These are phyloP conservation scores for Capronia americana DNA, from an alignment of 2,329 filamentous ascomycete species.

Conservation along the genomic window DNA sequence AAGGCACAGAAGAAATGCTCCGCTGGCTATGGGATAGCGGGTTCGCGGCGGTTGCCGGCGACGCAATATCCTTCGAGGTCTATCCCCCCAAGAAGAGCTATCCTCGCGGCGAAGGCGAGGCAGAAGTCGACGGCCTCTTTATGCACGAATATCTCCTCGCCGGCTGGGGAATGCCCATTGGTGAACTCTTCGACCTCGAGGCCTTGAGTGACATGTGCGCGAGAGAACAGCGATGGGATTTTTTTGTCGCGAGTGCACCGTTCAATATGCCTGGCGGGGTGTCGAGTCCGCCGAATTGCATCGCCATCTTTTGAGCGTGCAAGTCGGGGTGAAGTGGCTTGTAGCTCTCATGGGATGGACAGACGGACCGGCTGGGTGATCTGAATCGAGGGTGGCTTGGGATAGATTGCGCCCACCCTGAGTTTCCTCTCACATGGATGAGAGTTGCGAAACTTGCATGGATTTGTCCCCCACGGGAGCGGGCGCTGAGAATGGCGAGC, in stretches of 20 bases:
- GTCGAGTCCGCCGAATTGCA: conserved; percentile 38
- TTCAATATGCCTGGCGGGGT: conserved; percentile 40
- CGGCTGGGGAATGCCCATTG: conserved; percentile 43
- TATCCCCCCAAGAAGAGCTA: conserved; percentile 41
- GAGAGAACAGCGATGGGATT: conserved; percentile 47
- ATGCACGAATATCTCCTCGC: conserved; percentile 40
- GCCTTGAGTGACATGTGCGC: conserved; percentile 46
- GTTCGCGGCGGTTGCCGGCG: conserved; percentile 64
- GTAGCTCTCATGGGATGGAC: not conserved
- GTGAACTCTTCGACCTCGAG: conserved; percentile 49
- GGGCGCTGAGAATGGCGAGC: not conserved
- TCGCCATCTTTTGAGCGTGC: conserved; percentile 37
- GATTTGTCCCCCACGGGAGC: not conserved
- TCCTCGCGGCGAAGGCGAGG: conserved; percentile 15
- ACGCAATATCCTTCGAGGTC: conserved; percentile 62
- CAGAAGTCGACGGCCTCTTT: conserved; percentile 28
- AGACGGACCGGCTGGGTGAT: not conserved
- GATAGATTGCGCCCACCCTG: not conserved
- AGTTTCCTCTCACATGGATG: not conserved
- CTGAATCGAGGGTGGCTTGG: not conserved
- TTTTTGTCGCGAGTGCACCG: conserved; percentile 55
- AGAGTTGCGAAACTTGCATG: not conserved
- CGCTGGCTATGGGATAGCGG: conserved; percentile 65
- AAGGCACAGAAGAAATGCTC: conserved; percentile 57
- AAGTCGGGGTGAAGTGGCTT: not conserved